These are phyloP conservation scores for Xeromyces bisporus DNA, from an alignment of 495 filamentous ascomycete species.

Conservation along the genomic window DNA sequence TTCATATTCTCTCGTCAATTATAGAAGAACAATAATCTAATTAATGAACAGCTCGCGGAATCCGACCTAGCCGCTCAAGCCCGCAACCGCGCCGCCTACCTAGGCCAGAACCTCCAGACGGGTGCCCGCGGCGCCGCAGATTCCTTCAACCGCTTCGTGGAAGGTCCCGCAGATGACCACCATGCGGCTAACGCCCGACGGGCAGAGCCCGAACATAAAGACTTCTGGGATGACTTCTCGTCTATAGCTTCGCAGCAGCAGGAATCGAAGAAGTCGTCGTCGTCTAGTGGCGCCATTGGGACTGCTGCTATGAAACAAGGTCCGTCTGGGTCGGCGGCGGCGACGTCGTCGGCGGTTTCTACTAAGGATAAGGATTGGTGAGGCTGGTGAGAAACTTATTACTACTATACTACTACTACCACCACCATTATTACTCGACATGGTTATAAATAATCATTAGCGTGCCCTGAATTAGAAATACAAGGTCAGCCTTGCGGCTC, in stretches of 20 bases:
- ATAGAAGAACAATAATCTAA: no score
- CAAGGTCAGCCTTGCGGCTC: slow-evolving; percentile 20
- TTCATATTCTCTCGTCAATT: slow-evolving; percentile 1
- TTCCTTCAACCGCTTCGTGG: slow-evolving; percentile 67
- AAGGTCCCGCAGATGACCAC: slow-evolving; percentile 33
- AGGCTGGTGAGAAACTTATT: neutral
- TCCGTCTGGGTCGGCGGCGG: no score
- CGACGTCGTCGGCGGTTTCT: slow-evolving; percentile 8
- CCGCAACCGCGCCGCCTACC: slow-evolving; percentile 45
- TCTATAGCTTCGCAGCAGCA: slow-evolving; percentile 33
- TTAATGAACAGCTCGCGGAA: slow-evolving; percentile 55
- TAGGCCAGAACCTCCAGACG: slow-evolving; percentile 45
- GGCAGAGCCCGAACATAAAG: slow-evolving; percentile 50
- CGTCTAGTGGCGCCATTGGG: slow-evolving; percentile 40
- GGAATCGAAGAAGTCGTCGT: no score
- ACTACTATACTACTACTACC: neutral
- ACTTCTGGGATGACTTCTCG: slow-evolving; percentile 77
- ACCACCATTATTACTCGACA: neutral
- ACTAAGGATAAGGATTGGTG: neutral
- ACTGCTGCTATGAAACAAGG: slow-evolving; percentile 53
- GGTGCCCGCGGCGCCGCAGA: slow-evolving; percentile 58
- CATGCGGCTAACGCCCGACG: slow-evolving; percentile 4
- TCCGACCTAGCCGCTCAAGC: slow-evolving; percentile 81
- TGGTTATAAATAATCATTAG: no score
- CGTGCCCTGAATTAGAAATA: slow-evolving; percentile 2